Evolutionary conservation across 2,329 filamentous ascomycete genomes (phyloP).

Genomic region (Lomentospora prolificans): DNA sequence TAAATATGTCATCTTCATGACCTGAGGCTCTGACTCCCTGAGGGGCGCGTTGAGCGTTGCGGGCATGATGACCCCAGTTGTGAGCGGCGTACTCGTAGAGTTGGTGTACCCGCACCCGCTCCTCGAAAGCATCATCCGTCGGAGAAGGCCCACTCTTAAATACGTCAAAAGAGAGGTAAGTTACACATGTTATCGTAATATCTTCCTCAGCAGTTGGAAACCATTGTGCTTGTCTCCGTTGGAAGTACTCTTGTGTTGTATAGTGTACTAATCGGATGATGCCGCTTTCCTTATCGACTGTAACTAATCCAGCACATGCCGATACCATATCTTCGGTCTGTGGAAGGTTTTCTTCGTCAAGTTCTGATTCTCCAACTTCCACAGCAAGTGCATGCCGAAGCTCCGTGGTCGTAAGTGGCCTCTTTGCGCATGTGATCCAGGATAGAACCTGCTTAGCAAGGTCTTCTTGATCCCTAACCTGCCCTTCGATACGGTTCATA

Average conservation of each 20-base stretch:
- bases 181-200: slow-evolving; percentile 22
- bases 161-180: slow-evolving; percentile 24
- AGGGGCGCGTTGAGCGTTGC: slow-evolving; percentile 2
- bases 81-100: slow-evolving; percentile 20
- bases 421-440: slow-evolving; percentile 29
- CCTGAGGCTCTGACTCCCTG: neutral
- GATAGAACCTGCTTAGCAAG: slow-evolving; percentile 28
- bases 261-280: slow-evolving; percentile 33
- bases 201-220: slow-evolving; percentile 20
- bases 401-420: slow-evolving; percentile 23
- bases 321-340: slow-evolving; percentile 23
- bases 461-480: slow-evolving; percentile 19
- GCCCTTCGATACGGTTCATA: slow-evolving; percentile 31
- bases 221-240: slow-evolving; percentile 17
- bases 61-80: slow-evolving; percentile 23
- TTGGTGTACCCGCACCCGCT: slow-evolving; percentile 14
- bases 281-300: slow-evolving; percentile 25
- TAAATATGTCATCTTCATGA: neutral
- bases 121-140: slow-evolving; percentile 13
- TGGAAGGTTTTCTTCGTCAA: slow-evolving; percentile 26
- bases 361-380: slow-evolving; percentile 14
- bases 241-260: slow-evolving; percentile 35
- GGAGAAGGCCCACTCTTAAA: slow-evolving; percentile 17
- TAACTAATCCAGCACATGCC: slow-evolving; percentile 31
- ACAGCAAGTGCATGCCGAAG: slow-evolving; percentile 33